phyloP scores from a whole-genome alignment of 2,329 filamentous ascomycete genomes.

The Orbilia javanica region DNA sequence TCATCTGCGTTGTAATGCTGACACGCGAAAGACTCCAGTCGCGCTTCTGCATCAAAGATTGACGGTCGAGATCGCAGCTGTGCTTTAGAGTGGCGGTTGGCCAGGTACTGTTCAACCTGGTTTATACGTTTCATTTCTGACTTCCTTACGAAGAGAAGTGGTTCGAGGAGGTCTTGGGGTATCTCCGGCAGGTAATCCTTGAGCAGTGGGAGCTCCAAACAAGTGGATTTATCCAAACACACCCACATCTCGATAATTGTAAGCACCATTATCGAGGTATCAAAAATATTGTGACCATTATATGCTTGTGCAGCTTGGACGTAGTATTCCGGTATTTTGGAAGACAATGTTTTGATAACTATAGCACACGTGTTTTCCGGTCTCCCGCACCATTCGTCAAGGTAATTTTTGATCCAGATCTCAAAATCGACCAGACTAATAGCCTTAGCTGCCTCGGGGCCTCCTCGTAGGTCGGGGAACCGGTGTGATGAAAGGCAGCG shows the following conservation, averaged over 20 bases:
- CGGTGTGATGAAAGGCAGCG: background rate
- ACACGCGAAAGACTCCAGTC: constrained; percentile 66
- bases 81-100: constrained; percentile 61
- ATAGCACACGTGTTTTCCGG: constrained; percentile 31
- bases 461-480: background rate
- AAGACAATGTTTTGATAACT: constrained; percentile 57
- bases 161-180: constrained; percentile 65
- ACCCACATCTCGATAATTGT: constrained; percentile 73
- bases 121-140: constrained; percentile 68
- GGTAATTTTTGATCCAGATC: constrained; percentile 64
- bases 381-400: constrained; percentile 69
- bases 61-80: constrained; percentile 61
- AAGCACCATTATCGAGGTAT: constrained; percentile 71
- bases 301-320: constrained; percentile 55
- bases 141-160: constrained; percentile 66
- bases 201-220: constrained; percentile 65
- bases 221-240: constrained; percentile 69
- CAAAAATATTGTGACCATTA: constrained; percentile 65
- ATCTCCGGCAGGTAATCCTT: constrained; percentile 68
- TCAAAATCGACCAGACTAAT: constrained; percentile 42
- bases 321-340: constrained; percentile 65
- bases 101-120: constrained; percentile 68
- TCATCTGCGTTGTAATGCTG: constrained; percentile 67
- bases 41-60: constrained; percentile 65
- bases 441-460: background rate